Conservation (phyloP, 2,329 filamentous ascomycete genomes). For the Xylariaceae sp. region DNA sequence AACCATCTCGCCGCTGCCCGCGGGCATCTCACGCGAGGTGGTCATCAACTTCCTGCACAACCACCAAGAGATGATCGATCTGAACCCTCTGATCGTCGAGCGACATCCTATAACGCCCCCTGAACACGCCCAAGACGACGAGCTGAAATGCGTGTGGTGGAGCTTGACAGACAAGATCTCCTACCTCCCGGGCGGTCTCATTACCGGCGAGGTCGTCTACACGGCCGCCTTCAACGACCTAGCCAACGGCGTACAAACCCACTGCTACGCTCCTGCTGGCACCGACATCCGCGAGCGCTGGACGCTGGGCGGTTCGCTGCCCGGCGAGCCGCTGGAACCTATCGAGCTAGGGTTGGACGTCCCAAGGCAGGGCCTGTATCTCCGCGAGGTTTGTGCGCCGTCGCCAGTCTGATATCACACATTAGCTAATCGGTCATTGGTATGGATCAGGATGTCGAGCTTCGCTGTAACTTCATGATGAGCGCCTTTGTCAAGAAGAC, state of each 20-base stretch:
- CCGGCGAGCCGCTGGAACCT: conserved; percentile 63
- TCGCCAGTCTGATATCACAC: neutral
- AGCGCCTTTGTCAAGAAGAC: conserved; percentile 77
- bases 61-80: conserved; percentile 79
- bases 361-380: conserved; percentile 67
- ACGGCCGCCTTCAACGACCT: conserved; percentile 77
- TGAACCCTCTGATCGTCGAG: conserved; percentile 78
- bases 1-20: conserved; percentile 72
- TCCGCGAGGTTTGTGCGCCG: conserved; percentile 54
- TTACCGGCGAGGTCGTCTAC: conserved; percentile 60
- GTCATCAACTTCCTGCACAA: conserved; percentile 73
- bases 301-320: conserved; percentile 67
- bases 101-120: conserved; percentile 67
- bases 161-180: conserved; percentile 71
- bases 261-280: conserved; percentile 78
- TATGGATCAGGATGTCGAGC: conserved; percentile 60
- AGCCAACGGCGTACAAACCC: conserved; percentile 70
- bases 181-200: conserved; percentile 19
- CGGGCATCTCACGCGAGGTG: conserved; percentile 62
- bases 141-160: conserved; percentile 73
- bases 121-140: conserved; percentile 62
- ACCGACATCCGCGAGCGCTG: conserved; percentile 76
- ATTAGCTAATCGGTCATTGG: conserved; percentile 1
- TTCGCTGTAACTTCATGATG: conserved; percentile 76
- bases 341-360: conserved; percentile 63